Base-by-base conservation (phyloP, 768 basidiomycete genomes). In the Rhizopogon rudus region DNA sequence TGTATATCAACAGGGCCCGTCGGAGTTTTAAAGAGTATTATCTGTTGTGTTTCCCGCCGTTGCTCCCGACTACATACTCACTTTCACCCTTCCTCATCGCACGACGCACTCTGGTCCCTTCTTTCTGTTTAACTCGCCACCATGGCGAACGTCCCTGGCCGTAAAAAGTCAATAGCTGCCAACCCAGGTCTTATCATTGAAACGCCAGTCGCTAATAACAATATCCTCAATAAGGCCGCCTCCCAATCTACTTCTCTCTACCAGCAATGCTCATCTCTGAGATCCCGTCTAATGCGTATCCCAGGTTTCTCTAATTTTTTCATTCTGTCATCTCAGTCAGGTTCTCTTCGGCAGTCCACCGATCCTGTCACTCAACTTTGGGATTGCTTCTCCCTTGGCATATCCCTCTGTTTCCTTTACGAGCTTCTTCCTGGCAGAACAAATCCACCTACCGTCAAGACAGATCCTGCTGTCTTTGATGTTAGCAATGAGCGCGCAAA, bases 291-390 rank as follows among this genome's bases (percentile, higher is more conserved):
- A 67, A 77, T 88, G 74, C 87, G 88, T 67, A 83, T 94, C 58
- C 82, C 80, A 58, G 81, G 82, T 61, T 94, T 94, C 60, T 68
- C 80, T 57, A 76, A 76, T 56, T 91, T 87, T 73, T 89, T 91
- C 62, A 70, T 78, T 40, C 76, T 87, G 56, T 80, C 85, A 7
- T 73, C 81, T 7, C 65, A 78, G 17, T 66, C 76, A 40, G 83
- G 83, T 59, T 77, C 85, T 41, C 72, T 77, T 35, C 81, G 91
- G 55, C 84, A 84, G 70, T 90, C 88, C 35, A 88, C 87, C 42
- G 94, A 98, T 74, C 92, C 93, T 39, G 96, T 99, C 64, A 87
- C 88, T 45, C 91, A 93, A 69, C 84, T 98, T 49, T 96, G 95
- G 87, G 91, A 93, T 66, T 86, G 91, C 67, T 91, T 99, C 73